Conservation (phyloP, 1,284 basidiomycete genomes). For the Blastosporella zonata region DNA sequence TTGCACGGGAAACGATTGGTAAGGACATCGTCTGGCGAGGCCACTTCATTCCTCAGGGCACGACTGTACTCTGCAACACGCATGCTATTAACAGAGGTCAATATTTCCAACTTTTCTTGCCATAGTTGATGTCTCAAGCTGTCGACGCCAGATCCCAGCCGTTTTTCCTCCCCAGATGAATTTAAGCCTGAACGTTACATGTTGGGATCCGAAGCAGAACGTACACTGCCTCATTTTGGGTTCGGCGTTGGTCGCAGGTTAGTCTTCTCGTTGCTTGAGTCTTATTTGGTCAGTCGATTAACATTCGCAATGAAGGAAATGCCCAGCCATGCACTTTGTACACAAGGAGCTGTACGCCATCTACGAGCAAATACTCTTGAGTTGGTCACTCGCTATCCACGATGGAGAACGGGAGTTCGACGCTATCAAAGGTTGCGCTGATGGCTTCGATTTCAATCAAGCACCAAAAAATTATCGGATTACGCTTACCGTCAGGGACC, state of each 20-base stretch:
- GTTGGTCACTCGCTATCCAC: slow-evolving; percentile 12
- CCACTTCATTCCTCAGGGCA: slow-evolving; percentile 17
- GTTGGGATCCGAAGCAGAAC: slow-evolving; percentile 18
- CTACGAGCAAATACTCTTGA: slow-evolving; percentile 14
- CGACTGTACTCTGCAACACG: slow-evolving; percentile 17
- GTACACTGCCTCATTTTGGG: slow-evolving; percentile 15
- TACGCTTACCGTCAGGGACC: slow-evolving; percentile 11
- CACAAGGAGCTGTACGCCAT: slow-evolving; percentile 17
- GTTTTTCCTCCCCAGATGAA: slow-evolving; percentile 15
- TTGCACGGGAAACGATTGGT: slow-evolving; percentile 17
- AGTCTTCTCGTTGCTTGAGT: too few relatives aligned
- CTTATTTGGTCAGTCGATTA: neutral
- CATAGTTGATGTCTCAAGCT: neutral
- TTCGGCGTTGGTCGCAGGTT: slow-evolving; percentile 19
- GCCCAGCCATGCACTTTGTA: slow-evolving; percentile 17
- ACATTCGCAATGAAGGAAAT: slow-evolving; percentile 7
- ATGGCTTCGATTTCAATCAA: slow-evolving; percentile 17
- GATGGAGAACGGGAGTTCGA: slow-evolving; percentile 18
- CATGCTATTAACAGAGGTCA: slow-evolving; percentile 20
- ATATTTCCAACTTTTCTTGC: neutral
- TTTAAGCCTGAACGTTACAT: slow-evolving; percentile 19
- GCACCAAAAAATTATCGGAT: slow-evolving; percentile 16
- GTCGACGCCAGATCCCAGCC: slow-evolving; percentile 9
- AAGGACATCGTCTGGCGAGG: slow-evolving; percentile 18
- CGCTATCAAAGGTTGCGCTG: slow-evolving; percentile 14